Conservation (phyloP, 495 filamentous ascomycete species). For the Aspergillus mulundensis region DNA sequence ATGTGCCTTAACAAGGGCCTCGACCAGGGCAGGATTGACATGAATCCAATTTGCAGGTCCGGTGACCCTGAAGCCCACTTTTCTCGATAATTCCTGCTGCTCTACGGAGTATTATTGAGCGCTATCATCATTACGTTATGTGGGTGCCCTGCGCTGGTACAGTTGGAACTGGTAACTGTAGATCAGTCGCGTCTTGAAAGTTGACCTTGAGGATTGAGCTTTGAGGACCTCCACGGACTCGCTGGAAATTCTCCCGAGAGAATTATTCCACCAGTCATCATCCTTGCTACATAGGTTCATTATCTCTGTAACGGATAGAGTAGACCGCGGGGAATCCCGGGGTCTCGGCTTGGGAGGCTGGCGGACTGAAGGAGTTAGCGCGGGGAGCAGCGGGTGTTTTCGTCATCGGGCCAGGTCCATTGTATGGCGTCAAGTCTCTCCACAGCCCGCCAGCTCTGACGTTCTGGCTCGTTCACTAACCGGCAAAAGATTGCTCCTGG, state of each 20-base stretch:
- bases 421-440: conserved; percentile 14
- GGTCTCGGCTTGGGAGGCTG: background rate
- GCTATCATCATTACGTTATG: conserved; percentile 6
- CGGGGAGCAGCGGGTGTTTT: conserved; percentile 11
- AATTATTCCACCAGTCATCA: conserved; percentile 6
- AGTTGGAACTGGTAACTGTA: conserved; percentile 1
- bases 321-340: conserved; percentile 11
- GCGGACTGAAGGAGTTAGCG: conserved; percentile 8
- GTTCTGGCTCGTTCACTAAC: conserved; percentile 8
- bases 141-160: background rate
- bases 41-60: conserved; percentile 16
- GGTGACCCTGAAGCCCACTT: conserved; percentile 18
- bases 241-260: background rate
- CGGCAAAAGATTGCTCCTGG: conserved; percentile 15
- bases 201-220: background rate
- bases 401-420: background rate
- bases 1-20: background rate
- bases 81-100: background rate
- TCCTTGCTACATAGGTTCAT: background rate
- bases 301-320: background rate
- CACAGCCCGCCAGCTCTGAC: conserved; percentile 5
- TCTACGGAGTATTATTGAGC: background rate
- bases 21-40: background rate
- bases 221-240: background rate
- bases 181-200: background rate